phyloP scores from a whole-genome alignment of 2,329 filamentous ascomycete genomes.

The Stagonosporopsis vannaccii region DNA sequence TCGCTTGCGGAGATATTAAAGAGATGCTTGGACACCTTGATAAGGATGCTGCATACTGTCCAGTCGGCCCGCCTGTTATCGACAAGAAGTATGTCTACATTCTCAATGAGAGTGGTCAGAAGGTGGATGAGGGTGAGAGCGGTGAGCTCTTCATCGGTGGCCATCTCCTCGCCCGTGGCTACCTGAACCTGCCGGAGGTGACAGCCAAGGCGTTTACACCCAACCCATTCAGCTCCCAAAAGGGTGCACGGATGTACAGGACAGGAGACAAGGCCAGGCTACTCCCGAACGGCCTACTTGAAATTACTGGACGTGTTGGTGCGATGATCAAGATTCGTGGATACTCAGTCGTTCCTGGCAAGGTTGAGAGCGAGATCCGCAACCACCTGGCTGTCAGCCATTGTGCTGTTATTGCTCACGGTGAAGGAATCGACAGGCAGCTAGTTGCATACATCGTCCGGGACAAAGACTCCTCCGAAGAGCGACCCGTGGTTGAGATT shows the following conservation, averaged over 20 bases:
- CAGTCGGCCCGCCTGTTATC: slow-evolving; percentile 73
- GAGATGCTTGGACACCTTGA: slow-evolving; percentile 66
- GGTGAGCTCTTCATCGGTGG: slow-evolving; percentile 82
- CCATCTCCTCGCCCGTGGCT: slow-evolving; percentile 72
- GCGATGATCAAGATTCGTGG: slow-evolving; percentile 83
- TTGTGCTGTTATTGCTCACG: slow-evolving; percentile 76
- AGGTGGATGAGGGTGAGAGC: slow-evolving; percentile 65
- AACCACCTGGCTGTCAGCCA: slow-evolving; percentile 73
- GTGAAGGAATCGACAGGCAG: slow-evolving; percentile 77
- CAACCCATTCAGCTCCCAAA: slow-evolving; percentile 67
- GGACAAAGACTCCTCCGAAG: slow-evolving; percentile 65
- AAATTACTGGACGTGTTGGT: slow-evolving; percentile 78
- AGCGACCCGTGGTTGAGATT: slow-evolving; percentile 69
- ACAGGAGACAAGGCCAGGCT: slow-evolving; percentile 76
- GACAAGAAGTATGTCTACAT: slow-evolving; percentile 74
- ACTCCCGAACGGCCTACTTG: slow-evolving; percentile 71
- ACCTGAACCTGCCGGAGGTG: slow-evolving; percentile 80
- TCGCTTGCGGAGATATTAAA: slow-evolving; percentile 77
- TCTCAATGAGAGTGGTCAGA: slow-evolving; percentile 71
- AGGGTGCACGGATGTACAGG: slow-evolving; percentile 74
- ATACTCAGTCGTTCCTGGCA: slow-evolving; percentile 78
- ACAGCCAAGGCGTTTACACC: slow-evolving; percentile 75
- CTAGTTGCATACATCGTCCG: slow-evolving; percentile 78
- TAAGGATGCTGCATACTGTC: slow-evolving; percentile 71
- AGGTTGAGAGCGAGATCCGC: slow-evolving; percentile 76